Percentiles rank a stretch among this genome's conserved stretches.
Conservation (phyloP, 805 yeast genomes). For the Torulaspora quercuum region DNA sequence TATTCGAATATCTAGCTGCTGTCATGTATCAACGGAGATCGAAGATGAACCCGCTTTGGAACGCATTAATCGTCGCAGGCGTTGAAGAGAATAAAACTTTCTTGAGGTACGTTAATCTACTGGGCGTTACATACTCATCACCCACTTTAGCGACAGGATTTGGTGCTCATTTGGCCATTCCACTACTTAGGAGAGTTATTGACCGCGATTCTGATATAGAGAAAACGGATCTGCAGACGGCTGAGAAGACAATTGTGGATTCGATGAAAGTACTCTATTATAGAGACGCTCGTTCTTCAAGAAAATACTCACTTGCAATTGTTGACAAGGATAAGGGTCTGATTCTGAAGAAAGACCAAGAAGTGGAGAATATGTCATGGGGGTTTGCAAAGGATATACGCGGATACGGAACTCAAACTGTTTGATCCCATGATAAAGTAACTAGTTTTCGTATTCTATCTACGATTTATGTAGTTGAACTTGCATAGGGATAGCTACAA, state of each 20-base stretch:
- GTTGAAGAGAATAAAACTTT: constrained; percentile 68
- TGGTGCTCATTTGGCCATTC: constrained; percentile 92
- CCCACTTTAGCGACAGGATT: constrained; percentile 94
- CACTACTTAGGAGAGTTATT: constrained; percentile 79
- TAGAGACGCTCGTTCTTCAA: constrained; percentile 92
- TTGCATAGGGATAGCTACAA: constrained; percentile 1
- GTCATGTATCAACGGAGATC: constrained; percentile 84
- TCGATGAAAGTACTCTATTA: constrained; percentile 93
- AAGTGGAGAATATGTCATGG: constrained; percentile 81
- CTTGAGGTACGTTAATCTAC: constrained; percentile 79
- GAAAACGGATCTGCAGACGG: constrained; percentile 67
- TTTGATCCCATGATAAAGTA: constrained; percentile 22
- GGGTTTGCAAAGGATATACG: constrained; percentile 79
- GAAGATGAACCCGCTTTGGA: constrained; percentile 96
- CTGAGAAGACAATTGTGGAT: constrained; percentile 70
- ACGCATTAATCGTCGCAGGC: constrained; percentile 89
- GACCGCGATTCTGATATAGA: constrained; percentile 74
- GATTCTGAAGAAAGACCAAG: constrained; percentile 59
- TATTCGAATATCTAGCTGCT: constrained; percentile 81
- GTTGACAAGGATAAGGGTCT: constrained; percentile 62
- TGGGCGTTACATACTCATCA: constrained; percentile 87
- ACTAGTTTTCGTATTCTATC: not conserved
- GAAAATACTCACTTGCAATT: constrained; percentile 77
- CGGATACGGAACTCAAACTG: constrained; percentile 81
- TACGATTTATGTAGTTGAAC: not conserved